Evolutionary conservation across 1,284 basidiomycete genomes (phyloP).

Genomic region (Moniliophthora roreri): DNA sequence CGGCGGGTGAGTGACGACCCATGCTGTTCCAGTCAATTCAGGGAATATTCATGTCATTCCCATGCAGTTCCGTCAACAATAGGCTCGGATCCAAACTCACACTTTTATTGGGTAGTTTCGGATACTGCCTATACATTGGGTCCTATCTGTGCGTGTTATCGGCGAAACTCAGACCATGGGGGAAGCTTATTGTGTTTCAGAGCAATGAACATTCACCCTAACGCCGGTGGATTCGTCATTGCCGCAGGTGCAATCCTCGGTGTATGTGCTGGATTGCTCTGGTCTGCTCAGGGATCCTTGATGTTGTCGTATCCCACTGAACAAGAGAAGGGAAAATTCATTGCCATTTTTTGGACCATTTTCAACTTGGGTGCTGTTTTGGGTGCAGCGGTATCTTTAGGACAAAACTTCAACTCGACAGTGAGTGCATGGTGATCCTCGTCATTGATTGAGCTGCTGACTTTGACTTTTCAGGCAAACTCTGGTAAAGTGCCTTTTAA

Average conservation of each 20-base stretch:
- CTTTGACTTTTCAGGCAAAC: conserved; percentile 22
- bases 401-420: conserved; percentile 49
- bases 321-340: conserved; percentile 74
- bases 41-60: not conserved
- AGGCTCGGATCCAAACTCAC: conserved; percentile 75
- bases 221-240: conserved; percentile 66
- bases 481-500: conserved; percentile 23
- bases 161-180: not conserved
- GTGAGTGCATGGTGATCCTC: conserved; percentile 26
- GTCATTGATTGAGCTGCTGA: not conserved
- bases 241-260: conserved; percentile 81
- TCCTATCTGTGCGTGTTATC: conserved; percentile 54
- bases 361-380: conserved; percentile 76
- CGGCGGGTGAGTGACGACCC: conserved; percentile 47
- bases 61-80: conserved; percentile 68
- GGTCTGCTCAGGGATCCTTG: conserved; percentile 82
- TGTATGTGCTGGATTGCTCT: conserved; percentile 81
- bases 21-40: not conserved
- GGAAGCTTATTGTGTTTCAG: conserved; percentile 30
- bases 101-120: conserved; percentile 67
- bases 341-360: conserved; percentile 76
- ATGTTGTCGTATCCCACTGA: conserved; percentile 85
- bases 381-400: conserved; percentile 66
- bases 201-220: conserved; percentile 64
- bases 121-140: conserved; percentile 75